Evolutionary conservation across 129 eudicot species (phyloP), one percentile per base, ranked within the genome.

Genomic region (Lactuca saligna): DNA sequence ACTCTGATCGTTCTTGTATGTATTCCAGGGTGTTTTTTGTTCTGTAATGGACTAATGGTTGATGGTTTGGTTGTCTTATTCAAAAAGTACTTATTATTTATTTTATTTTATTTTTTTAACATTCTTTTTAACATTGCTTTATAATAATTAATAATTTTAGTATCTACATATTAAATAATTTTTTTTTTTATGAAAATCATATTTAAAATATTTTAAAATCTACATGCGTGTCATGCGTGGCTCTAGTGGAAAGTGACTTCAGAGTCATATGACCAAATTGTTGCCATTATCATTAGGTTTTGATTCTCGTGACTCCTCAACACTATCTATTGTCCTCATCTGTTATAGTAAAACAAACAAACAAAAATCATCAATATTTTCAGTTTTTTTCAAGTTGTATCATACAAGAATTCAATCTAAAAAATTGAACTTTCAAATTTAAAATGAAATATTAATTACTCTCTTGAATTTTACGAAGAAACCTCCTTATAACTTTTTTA

Each of bases 191-290:
- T 42, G 13, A 50, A 50, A 4, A 14, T 50, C 56, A 50, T 50
- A 50, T 50, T 50, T 50, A 0, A 50, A 50, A 50, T 50, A 17
- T 50, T 14, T 50, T 50, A 6, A 50, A 50, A 14, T 13, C 56
- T 5, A 50, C 56, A 50, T 50, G 56, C 56, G 56, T 15, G 7
- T 14, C 56, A 50, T 50, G 56, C 56, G 56, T 50, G 56, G 49
- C 13, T 3, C 49, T 42, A 9, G 49, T 42, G 17, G 75, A 70
- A 70, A 70, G 66, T 70, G 75, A 70, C 41, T 57, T 17, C 32
- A 29, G 42, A 69, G 6, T 70, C 66, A 57, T 65, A 70, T 70
- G 75, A 70, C 32, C 11, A 57, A 39, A 29, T 57, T 54, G 53
- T 54, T 3, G 20, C 63, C 33, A 10, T 11, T 38, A 13, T 11